Conservation (phyloP, 2,329 filamentous ascomycete species). For the Coniella vitis region DNA sequence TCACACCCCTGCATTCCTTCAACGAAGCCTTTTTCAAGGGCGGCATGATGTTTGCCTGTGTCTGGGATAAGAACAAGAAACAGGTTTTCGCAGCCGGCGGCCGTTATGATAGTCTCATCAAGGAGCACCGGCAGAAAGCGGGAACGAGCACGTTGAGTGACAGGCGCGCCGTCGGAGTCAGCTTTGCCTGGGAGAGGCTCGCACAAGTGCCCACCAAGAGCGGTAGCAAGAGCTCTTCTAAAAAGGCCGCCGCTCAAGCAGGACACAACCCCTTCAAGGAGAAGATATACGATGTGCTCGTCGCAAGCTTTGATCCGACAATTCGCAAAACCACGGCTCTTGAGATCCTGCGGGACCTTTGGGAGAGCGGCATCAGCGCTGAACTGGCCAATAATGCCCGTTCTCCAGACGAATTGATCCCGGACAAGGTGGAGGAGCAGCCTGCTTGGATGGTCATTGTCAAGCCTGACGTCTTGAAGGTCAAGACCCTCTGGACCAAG, state of each 20-base stretch:
- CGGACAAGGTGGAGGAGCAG: slow-evolving; percentile 67
- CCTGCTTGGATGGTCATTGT: slow-evolving; percentile 87
- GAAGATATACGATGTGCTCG: slow-evolving; percentile 76
- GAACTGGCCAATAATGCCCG: slow-evolving; percentile 77
- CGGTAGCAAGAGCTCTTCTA: slow-evolving; percentile 54
- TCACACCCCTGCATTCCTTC: slow-evolving; percentile 78
- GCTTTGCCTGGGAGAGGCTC: slow-evolving; percentile 79
- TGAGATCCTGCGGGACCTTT: slow-evolving; percentile 70
- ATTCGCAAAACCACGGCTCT: slow-evolving; percentile 71
- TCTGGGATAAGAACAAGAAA: slow-evolving; percentile 76
- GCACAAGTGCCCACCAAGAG: slow-evolving; percentile 54
- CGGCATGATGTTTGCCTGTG: slow-evolving; percentile 82
- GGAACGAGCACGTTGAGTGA: slow-evolving; percentile 38
- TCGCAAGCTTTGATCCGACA: slow-evolving; percentile 77
- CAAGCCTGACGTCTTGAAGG: slow-evolving; percentile 73
- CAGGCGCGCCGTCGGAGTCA: slow-evolving; percentile 85
- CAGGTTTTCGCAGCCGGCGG: slow-evolving; percentile 92
- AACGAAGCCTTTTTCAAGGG: slow-evolving; percentile 87
- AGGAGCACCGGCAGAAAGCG: slow-evolving; percentile 69
- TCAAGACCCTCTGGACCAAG: slow-evolving; percentile 70
- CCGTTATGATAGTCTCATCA: slow-evolving; percentile 83
- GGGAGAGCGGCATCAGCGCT: slow-evolving; percentile 77
- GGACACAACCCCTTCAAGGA: slow-evolving; percentile 56
- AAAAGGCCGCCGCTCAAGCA: slow-evolving; percentile 53
- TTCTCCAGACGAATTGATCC: slow-evolving; percentile 71